Percentiles rank a stretch among this genome's conserved stretches.
Evolutionary conservation across 441 rosid species (phyloP).

Genomic region (Jatropha multifida): DNA sequence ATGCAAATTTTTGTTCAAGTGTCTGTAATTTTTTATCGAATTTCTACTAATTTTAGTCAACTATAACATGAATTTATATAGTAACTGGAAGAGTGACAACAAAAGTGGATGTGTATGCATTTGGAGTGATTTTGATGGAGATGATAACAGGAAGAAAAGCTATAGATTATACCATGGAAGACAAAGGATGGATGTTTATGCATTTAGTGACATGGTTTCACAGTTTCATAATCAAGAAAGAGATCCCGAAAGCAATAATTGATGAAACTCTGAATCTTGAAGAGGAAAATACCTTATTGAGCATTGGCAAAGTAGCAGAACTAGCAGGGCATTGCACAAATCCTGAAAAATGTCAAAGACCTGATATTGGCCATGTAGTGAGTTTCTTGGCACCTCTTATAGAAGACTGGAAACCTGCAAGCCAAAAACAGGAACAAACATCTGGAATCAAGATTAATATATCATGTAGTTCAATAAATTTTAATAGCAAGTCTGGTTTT

Average conservation of each 20-base stretch:
- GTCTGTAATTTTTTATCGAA: not conserved
- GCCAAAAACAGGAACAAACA: not conserved
- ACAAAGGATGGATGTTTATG: slow-evolving; percentile 3
- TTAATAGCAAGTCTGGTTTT: not conserved
- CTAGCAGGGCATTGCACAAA: not conserved
- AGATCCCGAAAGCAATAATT: not conserved
- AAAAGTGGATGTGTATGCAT: slow-evolving; percentile 32
- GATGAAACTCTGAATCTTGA: not conserved
- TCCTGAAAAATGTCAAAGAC: not conserved
- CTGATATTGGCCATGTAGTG: not conserved
- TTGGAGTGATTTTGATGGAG: slow-evolving; percentile 37
- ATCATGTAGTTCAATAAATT: not conserved
- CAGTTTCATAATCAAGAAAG: not conserved
- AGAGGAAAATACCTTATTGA: not conserved
- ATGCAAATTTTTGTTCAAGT: not conserved
- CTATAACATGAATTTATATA: slow-evolving; percentile 2
- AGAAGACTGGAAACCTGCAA: not conserved
- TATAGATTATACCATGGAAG: not conserved
- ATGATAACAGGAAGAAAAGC: slow-evolving; percentile 26
- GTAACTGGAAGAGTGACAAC: slow-evolving; percentile 38
- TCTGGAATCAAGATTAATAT: not conserved
- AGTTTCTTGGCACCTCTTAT: not conserved
- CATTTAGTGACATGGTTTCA: not conserved
- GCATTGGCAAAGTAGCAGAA: not conserved
- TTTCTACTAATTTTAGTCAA: not conserved